Evolutionary conservation across 805 yeast genomes (phyloP), one percentile per base, ranked within the genome.

Genomic region (Starmerella tilneyi): DNA sequence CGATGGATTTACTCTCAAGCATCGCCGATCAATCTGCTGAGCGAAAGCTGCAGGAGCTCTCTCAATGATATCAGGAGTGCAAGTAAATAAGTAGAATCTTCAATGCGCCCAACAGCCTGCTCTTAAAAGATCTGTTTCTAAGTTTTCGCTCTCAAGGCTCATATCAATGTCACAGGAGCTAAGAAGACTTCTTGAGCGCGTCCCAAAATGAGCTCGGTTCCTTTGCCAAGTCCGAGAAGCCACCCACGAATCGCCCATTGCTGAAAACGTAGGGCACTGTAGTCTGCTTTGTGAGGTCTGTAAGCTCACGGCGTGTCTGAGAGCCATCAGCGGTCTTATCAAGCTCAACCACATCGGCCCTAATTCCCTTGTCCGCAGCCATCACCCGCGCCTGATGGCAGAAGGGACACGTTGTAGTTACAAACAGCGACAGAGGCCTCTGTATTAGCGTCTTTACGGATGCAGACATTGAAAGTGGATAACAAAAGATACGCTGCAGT

Each of bases 191-290:
- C 20, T 21, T 27, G 27, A 52, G 22, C 23, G 33, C 28, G 16
- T 44, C 29, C 60, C 60, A 56, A 41, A 56, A 56, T 11, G 39
- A 28, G 4, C 35, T 43, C 11, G 49, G 50, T 42, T 51, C 46
- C 42, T 48, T 40, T 22, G 43, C 16, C 28, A 57, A 49, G n/a
- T 57, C 59, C 16, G 57, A 35, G 47, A 21, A 56, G 2, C 60
- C 60, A 29, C 84, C 84, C 55, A 77, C 73, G 49, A 63, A 68
- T 52, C 72, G 62, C 20, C 81, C 80, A 39, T 74, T 69, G 59
- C 76, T 70, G 60, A 76, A 80, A 9, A 79, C 70, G 13, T 81
- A 74, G 15, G 86, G 86, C 22, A 80, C 84, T 74, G 84, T 78
- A 52, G 72, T 76, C 54, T 75, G 70, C 8, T 79, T 79, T 5